These are phyloP conservation scores for Plasmodiophora brassicae DNA, from an alignment of 208 protist genomes.

Conservation along the genomic window DNA sequence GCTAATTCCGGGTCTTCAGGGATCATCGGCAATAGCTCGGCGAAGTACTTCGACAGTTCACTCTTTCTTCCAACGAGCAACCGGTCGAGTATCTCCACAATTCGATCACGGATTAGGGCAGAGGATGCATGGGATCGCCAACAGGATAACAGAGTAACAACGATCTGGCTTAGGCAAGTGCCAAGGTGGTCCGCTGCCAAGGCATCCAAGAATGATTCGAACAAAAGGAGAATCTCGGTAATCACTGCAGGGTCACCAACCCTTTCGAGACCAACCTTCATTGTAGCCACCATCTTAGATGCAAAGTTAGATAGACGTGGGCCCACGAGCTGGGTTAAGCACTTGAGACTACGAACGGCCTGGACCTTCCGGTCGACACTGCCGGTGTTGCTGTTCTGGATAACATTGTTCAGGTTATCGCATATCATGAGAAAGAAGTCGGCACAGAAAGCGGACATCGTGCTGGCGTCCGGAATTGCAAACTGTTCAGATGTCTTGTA, in stretches of 20 bases:
- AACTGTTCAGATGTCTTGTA: neutral
- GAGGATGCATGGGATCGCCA: neutral
- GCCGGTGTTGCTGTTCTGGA: neutral
- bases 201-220: neutral
- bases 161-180: neutral
- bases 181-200: neutral
- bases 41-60: neutral
- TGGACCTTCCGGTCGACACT: neutral
- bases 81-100: neutral
- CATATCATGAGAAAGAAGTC: neutral
- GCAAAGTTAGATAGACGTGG: neutral
- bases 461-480: neutral
- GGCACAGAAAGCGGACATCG: neutral
- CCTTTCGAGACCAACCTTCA: neutral
- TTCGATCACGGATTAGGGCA: neutral
- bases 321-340: neutral
- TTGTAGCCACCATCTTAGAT: neutral
- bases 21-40: neutral
- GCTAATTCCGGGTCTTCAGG: neutral
- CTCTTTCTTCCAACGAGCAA: neutral
- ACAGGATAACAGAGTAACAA: conserved; percentile 9
- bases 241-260: neutral
- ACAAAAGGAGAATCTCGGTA: neutral
- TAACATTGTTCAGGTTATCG: neutral
- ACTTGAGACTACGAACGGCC: neutral